A percentile compares a stretch with the other conserved stretches of the same genome.
Evolutionary conservation across 192 early-diverging fungal species (phyloP).

Genomic region (Kickxella alabastrina): DNA sequence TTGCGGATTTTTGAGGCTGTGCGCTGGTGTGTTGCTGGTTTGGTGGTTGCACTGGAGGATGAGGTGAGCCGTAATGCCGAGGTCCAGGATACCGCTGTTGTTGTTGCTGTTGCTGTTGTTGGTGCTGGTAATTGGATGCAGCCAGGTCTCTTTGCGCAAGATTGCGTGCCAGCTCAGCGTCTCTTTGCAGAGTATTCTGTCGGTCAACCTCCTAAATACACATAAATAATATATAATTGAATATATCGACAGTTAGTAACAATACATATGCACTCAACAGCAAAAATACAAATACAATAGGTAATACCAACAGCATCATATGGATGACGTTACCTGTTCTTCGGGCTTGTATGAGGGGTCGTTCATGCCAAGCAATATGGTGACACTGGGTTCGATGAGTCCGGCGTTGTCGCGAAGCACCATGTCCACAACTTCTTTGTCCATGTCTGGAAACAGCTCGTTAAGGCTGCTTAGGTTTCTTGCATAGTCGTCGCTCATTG

Average conservation of each 20-base stretch:
- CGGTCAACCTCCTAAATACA: not conserved
- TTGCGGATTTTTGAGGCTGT: slow-evolving; percentile 29
- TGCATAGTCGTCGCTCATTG: slow-evolving; percentile 28
- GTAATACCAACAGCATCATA: too few species aligned
- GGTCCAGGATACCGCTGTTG: slow-evolving; percentile 7
- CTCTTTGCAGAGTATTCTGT: slow-evolving; percentile 9
- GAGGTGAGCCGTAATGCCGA: too few species aligned
- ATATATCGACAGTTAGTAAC: too few species aligned
- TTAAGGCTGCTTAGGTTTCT: slow-evolving; percentile 10
- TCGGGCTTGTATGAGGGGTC: slow-evolving; percentile 40
- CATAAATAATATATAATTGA: too few species aligned
- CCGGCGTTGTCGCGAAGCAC: slow-evolving; percentile 21
- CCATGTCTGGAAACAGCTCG: slow-evolving; percentile 40
- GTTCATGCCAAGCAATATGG: slow-evolving; percentile 25
- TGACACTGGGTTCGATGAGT: slow-evolving; percentile 9
- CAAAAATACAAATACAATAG: too few species aligned
- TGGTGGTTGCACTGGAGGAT: too few species aligned
- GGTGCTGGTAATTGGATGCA: slow-evolving; percentile 3
- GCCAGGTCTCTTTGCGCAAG: slow-evolving; percentile 27
- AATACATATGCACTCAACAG: too few species aligned
- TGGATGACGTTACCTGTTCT: too few species aligned
- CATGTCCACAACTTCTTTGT: slow-evolving; percentile 23
- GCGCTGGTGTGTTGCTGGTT: too few species aligned
- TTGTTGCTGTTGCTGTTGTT: slow-evolving; percentile 3
- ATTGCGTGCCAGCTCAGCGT: slow-evolving; percentile 20